These are phyloP conservation scores for Verbena officinalis DNA, from an alignment of 257 asterid genomes.

Conservation along the genomic window DNA sequence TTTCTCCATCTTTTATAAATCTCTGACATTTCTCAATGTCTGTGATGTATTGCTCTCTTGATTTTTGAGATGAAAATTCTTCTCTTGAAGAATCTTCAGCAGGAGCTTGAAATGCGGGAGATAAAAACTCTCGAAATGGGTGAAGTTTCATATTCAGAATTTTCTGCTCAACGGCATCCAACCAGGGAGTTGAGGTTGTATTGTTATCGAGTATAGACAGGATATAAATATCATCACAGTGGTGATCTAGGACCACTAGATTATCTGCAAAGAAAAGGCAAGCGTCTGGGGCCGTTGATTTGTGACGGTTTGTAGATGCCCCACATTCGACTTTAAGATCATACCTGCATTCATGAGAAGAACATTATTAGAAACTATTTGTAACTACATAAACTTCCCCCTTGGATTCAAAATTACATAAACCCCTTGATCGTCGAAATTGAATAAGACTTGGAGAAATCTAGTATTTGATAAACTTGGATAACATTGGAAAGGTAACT, in stretches of 20 bases:
- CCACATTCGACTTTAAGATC: slow-evolving; percentile 97
- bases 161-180: slow-evolving; percentile 66
- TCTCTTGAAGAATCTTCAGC: slow-evolving; percentile 26
- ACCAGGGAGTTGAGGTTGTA: slow-evolving; percentile 49
- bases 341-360: slow-evolving; percentile 59
- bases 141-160: slow-evolving; percentile 49
- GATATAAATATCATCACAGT: slow-evolving; percentile 57
- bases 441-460: too few species aligned
- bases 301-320: slow-evolving; percentile 59
- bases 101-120: slow-evolving; percentile 31
- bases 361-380: too few species aligned
- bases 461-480: too few species aligned
- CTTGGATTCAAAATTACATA: too few species aligned
- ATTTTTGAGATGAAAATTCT: slow-evolving; percentile 67
- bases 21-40: slow-evolving; percentile 79
- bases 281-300: slow-evolving; percentile 88
- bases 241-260: slow-evolving; percentile 83
- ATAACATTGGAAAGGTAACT: too few species aligned
- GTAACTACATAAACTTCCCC: too few species aligned
- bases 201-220: slow-evolving; percentile 56
- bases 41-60: slow-evolving; percentile 70
- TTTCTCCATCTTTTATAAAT: slow-evolving; percentile 79
- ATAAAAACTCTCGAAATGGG: slow-evolving; percentile 21
- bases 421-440: too few species aligned
- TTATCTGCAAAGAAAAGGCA: slow-evolving; percentile 95